Evolutionary conservation across 176 grass and related monocot genomes (phyloP).

Genomic region (Otatea glauca): DNA sequence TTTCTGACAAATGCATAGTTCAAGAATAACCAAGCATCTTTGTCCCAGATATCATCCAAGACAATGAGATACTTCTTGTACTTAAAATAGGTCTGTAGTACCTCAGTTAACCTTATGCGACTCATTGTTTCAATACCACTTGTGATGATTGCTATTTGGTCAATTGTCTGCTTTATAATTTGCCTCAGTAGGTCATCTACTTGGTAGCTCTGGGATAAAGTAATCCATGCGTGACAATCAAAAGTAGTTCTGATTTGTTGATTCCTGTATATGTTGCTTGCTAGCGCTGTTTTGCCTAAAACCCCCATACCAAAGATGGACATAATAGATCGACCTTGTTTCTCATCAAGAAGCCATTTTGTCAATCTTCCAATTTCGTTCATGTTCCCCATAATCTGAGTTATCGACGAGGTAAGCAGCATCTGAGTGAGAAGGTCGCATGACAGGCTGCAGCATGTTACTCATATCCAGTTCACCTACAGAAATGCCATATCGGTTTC

Average conservation of each 20-base stretch:
- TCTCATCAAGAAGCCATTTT: constrained; percentile 46
- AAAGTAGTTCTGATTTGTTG: constrained; percentile 35
- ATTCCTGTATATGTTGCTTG: constrained; percentile 47
- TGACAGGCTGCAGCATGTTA: constrained; percentile 6
- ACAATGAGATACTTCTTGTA: constrained; percentile 53
- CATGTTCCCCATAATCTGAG: constrained; percentile 45
- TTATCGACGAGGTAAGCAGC: constrained; percentile 39
- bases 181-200: constrained; percentile 49
- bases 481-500: too few relatives aligned
- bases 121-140: constrained; percentile 23
- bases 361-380: constrained; percentile 39
- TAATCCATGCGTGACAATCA: constrained; percentile 49
- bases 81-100: constrained; percentile 34
- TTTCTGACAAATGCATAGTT: constrained; percentile 38
- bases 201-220: constrained; percentile 45
- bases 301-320: constrained; percentile 64
- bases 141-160: not conserved
- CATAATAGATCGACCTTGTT: constrained; percentile 34
- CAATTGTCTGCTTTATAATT: constrained; percentile 44
- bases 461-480: constrained; percentile 1
- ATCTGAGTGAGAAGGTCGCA: constrained; percentile 2
- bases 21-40: constrained; percentile 38
- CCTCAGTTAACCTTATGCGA: constrained; percentile 22
- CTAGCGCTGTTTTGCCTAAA: constrained; percentile 59
- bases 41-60: constrained; percentile 58